phyloP scores from a whole-genome alignment of 2,329 filamentous ascomycete species.

The Bertia moriformis region DNA sequence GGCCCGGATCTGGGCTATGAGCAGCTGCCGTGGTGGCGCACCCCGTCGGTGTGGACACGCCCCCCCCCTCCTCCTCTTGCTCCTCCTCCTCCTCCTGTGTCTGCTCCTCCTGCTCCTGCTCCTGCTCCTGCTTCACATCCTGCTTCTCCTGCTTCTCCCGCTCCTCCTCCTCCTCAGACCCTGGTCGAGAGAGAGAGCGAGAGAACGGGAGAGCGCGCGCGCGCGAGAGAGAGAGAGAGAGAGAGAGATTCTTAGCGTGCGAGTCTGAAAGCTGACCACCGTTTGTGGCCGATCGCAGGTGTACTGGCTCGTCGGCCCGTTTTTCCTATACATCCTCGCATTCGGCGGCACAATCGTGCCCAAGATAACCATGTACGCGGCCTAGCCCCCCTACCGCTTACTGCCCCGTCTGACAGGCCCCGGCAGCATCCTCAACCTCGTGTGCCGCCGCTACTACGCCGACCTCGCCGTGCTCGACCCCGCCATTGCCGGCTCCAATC shows the following conservation, averaged over 20 bases:
- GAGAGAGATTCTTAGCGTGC: slow-evolving; percentile 4
- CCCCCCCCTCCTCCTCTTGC: too few species aligned
- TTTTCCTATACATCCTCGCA: slow-evolving; percentile 68
- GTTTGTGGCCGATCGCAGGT: slow-evolving; percentile 49
- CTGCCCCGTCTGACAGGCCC: background rate
- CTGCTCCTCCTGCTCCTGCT: background rate
- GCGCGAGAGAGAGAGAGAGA: too few species aligned
- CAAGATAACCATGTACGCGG: slow-evolving; percentile 59
- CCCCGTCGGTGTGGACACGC: slow-evolving; percentile 53
- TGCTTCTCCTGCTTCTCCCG: background rate
- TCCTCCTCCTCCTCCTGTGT: too few species aligned
- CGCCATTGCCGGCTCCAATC: slow-evolving; percentile 35
- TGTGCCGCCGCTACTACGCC: slow-evolving; percentile 71
- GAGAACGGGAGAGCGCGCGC: too few species aligned
- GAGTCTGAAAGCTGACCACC: slow-evolving; percentile 10
- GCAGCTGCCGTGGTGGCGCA: slow-evolving; percentile 44
- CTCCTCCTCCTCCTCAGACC: slow-evolving; percentile 8
- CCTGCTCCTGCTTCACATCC: slow-evolving; percentile 3
- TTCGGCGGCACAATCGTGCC: slow-evolving; percentile 78
- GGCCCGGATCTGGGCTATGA: too few species aligned
- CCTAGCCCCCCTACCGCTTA: background rate
- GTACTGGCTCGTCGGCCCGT: slow-evolving; percentile 70
- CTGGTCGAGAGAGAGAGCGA: too few species aligned
- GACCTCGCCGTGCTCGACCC: slow-evolving; percentile 47
- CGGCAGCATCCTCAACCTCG: slow-evolving; percentile 57